These are phyloP conservation scores for Clavariopsis aquatica DNA, from an alignment of 495 filamentous ascomycete genomes.

Conservation along the genomic window DNA sequence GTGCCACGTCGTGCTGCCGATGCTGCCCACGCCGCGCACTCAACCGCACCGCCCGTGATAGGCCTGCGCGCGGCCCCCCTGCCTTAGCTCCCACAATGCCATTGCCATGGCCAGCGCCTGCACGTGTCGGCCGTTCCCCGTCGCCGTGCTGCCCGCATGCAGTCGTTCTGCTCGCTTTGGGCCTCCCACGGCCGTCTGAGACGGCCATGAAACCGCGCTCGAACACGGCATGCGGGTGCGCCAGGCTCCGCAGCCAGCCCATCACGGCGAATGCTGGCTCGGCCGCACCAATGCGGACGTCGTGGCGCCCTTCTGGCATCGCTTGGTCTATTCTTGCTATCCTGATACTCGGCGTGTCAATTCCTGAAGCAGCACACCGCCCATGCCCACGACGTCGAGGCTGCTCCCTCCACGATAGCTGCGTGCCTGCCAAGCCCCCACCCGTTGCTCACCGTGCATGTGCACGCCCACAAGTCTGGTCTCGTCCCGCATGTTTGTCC, in stretches of 20 bases:
- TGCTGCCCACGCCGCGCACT: too few relatives aligned
- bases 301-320: neutral
- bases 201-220: conserved; percentile 31
- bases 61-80: too few relatives aligned
- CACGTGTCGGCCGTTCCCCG: neutral
- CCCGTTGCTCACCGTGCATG: neutral
- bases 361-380: conserved; percentile 13
- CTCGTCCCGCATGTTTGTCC: conserved; percentile 2
- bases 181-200: conserved; percentile 17
- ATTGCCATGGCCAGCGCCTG: neutral
- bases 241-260: conserved; percentile 8
- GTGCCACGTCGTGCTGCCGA: too few relatives aligned
- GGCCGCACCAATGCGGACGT: neutral
- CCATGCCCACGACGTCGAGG: neutral
- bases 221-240: conserved; percentile 10
- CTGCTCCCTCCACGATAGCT: neutral
- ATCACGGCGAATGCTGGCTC: neutral
- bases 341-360: conserved; percentile 8
- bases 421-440: neutral
- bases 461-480: neutral
- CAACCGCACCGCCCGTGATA: too few relatives aligned
- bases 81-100: too few relatives aligned
- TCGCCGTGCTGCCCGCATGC: neutral
- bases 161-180: conserved; percentile 5
- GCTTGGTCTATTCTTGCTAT: neutral